Evolutionary conservation across 2,329 filamentous ascomycete species (phyloP), one percentile per base, ranked within the genome.

Genomic region (Pseudocercospora ulei): DNA sequence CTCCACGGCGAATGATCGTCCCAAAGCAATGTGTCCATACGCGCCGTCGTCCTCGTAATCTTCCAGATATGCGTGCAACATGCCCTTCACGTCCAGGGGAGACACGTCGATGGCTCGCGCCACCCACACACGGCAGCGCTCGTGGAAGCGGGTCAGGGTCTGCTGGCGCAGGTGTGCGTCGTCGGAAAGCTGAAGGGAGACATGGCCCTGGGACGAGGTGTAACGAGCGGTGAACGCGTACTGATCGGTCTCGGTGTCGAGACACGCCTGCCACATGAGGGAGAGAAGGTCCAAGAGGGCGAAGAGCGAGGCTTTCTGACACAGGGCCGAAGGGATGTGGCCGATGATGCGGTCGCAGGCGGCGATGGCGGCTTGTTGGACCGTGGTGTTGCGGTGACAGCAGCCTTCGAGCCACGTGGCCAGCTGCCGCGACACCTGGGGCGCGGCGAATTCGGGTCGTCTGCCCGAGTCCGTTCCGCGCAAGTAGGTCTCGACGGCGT

Each of bases 51-150:
- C 87, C 45, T 92, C 82, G 52, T 87, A 94, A 51, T 94, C 87
- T 0, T 92, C 95, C 9, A 98, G 71, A 58, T 98, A 96, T 0
- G 90, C 96, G 64, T 94, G 90, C 27, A 99, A 70, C 12, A 98
- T 70, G 0, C 92, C 90, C 63, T 98, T 98, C 44, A 96, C 78
- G 61, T 98, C 88, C 14, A 94, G 69, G 4, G 90, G 88, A 2
- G 92, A 86, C 31, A 93, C 73, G 50, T 82, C 80, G 52, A 96
- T 77, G 5, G 84, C 82, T 19, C 74, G 68, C 12, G 75, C 76
- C 0, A 98, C 79, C 90, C 90, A 98, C 3, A 62, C 63, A 49
- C 76, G 82, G 20, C 87, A 86, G 50, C 76, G 78, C 44, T 75
- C 77, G 57, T 92, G 77, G 18, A 98, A 73, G 12, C 71, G 73